These are phyloP conservation scores for Boechera stricta DNA, from an alignment of 345 rosid species.

Conservation along the genomic window DNA sequence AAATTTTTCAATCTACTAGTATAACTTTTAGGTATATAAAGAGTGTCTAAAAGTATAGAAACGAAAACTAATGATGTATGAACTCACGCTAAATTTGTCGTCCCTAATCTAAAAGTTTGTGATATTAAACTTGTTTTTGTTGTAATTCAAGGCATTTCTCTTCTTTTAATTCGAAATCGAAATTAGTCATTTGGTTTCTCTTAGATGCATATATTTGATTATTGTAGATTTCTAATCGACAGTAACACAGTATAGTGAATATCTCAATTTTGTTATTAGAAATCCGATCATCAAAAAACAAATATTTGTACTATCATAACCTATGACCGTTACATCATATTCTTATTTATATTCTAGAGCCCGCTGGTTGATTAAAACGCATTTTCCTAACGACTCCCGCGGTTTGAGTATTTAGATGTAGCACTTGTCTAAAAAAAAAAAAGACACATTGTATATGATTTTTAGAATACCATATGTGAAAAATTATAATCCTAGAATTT, in stretches of 20 bases:
- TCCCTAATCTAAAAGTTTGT: background rate
- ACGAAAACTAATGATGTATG: background rate
- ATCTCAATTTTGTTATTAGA: background rate
- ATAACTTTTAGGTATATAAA: background rate
- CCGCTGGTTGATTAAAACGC: too few species aligned
- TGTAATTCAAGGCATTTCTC: background rate
- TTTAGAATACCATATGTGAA: background rate
- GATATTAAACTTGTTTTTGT: background rate
- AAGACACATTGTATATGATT: background rate
- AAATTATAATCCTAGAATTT: background rate
- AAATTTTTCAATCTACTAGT: background rate
- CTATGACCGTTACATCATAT: too few species aligned
- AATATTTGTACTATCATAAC: too few species aligned
- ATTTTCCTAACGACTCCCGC: too few species aligned
- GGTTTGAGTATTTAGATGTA: too few species aligned
- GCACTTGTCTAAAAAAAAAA: too few species aligned
- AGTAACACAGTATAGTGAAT: too few species aligned
- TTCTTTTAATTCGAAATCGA: background rate
- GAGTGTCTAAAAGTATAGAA: background rate
- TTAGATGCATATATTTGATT: constrained; percentile 11
- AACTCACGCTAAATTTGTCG: background rate
- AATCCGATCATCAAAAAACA: background rate
- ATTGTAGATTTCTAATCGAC: background rate
- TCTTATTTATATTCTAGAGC: too few species aligned
- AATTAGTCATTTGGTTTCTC: background rate